These are phyloP conservation scores for Cytospora piceae DNA, from an alignment of 2,329 filamentous ascomycete genomes.

Conservation along the genomic window DNA sequence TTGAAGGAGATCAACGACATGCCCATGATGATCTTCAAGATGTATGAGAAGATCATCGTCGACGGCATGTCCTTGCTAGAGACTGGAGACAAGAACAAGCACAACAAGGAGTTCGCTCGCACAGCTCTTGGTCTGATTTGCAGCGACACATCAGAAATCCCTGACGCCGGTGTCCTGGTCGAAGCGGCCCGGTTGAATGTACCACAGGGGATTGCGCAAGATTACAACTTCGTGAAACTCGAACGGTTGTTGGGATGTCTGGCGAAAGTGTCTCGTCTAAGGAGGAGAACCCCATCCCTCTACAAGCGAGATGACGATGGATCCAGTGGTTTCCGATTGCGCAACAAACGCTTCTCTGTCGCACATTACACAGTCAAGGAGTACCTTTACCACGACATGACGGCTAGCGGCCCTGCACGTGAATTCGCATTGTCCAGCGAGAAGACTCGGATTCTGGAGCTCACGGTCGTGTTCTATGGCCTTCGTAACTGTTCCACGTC, in stretches of 20 bases:
- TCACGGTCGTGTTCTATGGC: constrained; percentile 16
- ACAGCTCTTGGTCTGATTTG: constrained; percentile 19
- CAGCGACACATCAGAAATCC: not conserved
- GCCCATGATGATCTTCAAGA: not conserved
- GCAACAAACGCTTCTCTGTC: not conserved
- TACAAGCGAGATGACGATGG: not conserved
- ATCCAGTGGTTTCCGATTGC: not conserved
- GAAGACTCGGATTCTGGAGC: constrained; percentile 1
- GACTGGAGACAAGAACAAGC: not conserved
- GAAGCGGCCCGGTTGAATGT: not conserved
- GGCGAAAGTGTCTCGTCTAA: not conserved
- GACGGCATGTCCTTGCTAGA: not conserved
- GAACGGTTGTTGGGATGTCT: constrained; percentile 14
- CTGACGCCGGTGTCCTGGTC: constrained; percentile 9
- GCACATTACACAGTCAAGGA: constrained; percentile 27
- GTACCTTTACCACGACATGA: constrained; percentile 5
- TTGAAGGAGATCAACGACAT: constrained; percentile 3
- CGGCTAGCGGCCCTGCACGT: not conserved
- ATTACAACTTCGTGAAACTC: not conserved
- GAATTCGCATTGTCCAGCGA: not conserved
- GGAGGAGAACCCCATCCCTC: not conserved
- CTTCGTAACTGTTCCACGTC: not conserved
- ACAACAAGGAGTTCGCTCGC: constrained; percentile 10
- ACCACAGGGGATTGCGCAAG: not conserved
- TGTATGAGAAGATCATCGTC: not conserved